Conservation (phyloP, 176 grass and related monocot genomes). For the Hsuehochloa calcarea region DNA sequence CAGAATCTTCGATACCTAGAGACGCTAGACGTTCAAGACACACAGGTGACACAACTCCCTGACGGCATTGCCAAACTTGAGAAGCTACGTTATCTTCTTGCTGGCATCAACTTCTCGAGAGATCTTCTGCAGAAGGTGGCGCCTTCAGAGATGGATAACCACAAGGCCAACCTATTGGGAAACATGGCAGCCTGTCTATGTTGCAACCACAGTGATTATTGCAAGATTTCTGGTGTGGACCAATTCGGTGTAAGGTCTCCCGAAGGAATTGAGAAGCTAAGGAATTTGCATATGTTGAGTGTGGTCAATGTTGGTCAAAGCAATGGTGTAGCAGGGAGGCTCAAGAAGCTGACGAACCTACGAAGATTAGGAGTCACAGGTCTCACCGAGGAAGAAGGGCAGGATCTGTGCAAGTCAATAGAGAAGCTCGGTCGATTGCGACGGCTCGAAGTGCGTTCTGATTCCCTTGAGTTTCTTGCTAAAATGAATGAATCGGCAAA, state of each 20-base stretch:
- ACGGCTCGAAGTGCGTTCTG: conserved; percentile 34
- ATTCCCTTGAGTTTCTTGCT: conserved; percentile 29
- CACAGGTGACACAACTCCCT: background rate
- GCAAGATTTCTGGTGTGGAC: background rate
- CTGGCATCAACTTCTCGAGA: background rate
- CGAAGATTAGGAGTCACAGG: conserved; percentile 21
- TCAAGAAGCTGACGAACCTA: conserved; percentile 25
- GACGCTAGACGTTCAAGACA: conserved; percentile 31
- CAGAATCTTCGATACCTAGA: conserved; percentile 30
- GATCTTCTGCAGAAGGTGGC: background rate
- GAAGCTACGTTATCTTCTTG: conserved; percentile 28
- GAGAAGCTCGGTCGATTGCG: conserved; percentile 28
- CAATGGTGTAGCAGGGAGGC: conserved; percentile 4
- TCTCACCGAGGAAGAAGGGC: background rate
- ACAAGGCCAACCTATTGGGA: background rate
- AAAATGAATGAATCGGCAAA: background rate
- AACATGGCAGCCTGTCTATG: background rate
- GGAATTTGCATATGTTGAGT: conserved; percentile 30
- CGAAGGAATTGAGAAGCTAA: conserved; percentile 21
- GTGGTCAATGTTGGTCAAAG: conserved; percentile 10
- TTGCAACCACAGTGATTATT: background rate
- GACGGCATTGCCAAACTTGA: conserved; percentile 10
- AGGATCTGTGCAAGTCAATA: conserved; percentile 27
- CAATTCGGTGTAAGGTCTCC: background rate
- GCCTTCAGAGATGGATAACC: no score